Base-by-base conservation (phyloP, 2,329 filamentous ascomycete species). In the Fusarium musae region DNA sequence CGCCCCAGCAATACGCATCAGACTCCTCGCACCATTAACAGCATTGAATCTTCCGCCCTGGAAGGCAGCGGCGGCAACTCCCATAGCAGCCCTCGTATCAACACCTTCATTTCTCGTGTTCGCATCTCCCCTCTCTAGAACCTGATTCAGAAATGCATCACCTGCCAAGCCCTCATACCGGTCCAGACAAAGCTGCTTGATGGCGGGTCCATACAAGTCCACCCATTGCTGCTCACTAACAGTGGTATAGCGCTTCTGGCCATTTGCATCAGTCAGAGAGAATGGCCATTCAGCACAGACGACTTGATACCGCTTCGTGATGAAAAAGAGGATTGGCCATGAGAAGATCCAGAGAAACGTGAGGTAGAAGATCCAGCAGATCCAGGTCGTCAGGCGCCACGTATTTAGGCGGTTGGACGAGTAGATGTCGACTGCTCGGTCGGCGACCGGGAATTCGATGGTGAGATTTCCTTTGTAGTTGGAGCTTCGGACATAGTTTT, bases 341-440 rank as follows among this genome's bases (percentile, higher is more conserved):
- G 74, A 61, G n/a, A 76, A 71, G 30, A 76, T 76, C 74, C 74
- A 76, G 1, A 76, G 49, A 10, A 76, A 76, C 1, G 65, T 76
- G 2, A 76, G 63, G 8, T 76, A 76, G 15, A 76, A 75, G 28
- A 76, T 9, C 74, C 74, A 76, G 17, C 72, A 52, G n/a, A 76
- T 65, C 74, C 74, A 76, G 6, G n/a, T 19, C 9, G 59, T 73
- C 28, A 76, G 34, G 2, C 74, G 57, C 74, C 72, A 73, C 1
- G n/a, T 67, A 13, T 76, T 76, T 2, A 76, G 63, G 2, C 59
- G 49, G 9, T 59, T 73, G 5, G 72, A 64, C 0, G 74, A 76
- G 49, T 76, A 76, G 21, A 76, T 75, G 17, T 76, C 74, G 9
- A 76, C 74, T 32, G 74, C 74, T 30, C 74, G 70, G 11, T 76